phyloP scores from a whole-genome alignment of 179 eudicot species.

The Nepenthes alata region DNA sequence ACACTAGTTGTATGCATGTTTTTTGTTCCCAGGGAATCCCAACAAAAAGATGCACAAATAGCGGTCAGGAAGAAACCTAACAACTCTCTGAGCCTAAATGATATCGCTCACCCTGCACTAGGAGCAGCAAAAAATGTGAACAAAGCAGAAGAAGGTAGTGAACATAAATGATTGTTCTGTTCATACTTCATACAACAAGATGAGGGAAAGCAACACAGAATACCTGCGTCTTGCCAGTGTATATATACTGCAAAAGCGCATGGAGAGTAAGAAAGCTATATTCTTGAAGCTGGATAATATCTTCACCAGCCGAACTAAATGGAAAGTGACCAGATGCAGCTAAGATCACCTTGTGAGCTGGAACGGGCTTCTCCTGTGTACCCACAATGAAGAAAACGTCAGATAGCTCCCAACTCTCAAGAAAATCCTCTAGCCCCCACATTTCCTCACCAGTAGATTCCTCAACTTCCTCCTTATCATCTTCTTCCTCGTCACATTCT shows the following conservation, averaged over 20 bases:
- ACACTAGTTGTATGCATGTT: too few relatives aligned
- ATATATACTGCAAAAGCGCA: slow-evolving; percentile 70
- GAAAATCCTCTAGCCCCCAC: slow-evolving; percentile 68
- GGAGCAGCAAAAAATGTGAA: too few relatives aligned
- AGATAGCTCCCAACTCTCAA: slow-evolving; percentile 86
- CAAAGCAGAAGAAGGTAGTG: too few relatives aligned
- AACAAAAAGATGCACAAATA: too few relatives aligned
- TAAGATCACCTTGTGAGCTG: slow-evolving; percentile 76
- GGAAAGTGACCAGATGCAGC: slow-evolving; percentile 66
- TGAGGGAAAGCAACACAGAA: slow-evolving; percentile 1
- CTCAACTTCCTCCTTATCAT: slow-evolving; percentile 39
- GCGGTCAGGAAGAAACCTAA: too few relatives aligned
- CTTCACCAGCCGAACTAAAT: slow-evolving; percentile 29
- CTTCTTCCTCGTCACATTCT: slow-evolving; percentile 40
- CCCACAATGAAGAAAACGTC: slow-evolving; percentile 76
- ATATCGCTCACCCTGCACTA: too few relatives aligned
- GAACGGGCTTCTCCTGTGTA: slow-evolving; percentile 56
- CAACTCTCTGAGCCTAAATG: too few relatives aligned
- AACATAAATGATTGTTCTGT: too few relatives aligned
- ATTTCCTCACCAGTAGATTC: slow-evolving; percentile 30
- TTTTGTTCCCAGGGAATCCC: too few relatives aligned
- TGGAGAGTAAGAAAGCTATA: slow-evolving; percentile 44
- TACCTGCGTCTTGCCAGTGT: slow-evolving; percentile 75
- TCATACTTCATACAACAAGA: neutral
- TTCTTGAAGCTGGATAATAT: slow-evolving; percentile 46